Conservation (phyloP, 2,329 filamentous ascomycete species). For the Didymella sp. region DNA sequence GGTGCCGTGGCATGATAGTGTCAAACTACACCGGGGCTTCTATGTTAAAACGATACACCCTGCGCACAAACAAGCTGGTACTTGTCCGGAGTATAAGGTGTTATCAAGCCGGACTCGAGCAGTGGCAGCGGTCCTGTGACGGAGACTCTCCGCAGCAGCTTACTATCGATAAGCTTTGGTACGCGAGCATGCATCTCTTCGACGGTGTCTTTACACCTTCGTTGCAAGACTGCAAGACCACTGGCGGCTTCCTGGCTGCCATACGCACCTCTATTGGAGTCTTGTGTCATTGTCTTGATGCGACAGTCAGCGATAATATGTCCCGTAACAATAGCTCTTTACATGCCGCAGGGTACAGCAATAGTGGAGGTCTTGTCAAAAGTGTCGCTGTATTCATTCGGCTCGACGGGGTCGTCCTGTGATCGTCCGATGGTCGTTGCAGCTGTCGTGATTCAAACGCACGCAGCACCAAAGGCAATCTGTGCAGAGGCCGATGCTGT, state of each 20-base stretch:
- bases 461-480: neutral
- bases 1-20: neutral
- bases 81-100: neutral
- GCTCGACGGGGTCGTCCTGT: no score
- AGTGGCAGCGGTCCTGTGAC: conserved; percentile 3
- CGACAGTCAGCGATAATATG: neutral
- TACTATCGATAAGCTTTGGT: conserved; percentile 18
- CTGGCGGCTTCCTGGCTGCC: neutral
- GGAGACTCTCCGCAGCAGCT: conserved; percentile 7
- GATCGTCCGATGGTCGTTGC: neutral
- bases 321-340: neutral
- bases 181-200: neutral
- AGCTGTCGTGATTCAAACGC: neutral
- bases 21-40: neutral
- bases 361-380: neutral
- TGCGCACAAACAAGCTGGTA: neutral
- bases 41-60: no score
- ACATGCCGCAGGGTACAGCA: neutral
- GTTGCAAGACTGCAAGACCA: neutral
- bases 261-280: neutral
- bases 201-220: neutral
- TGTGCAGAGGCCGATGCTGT: neutral
- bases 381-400: neutral
- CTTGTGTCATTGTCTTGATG: neutral
- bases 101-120: neutral